Percentiles rank a stretch among this genome's conserved stretches.
Conservation (phyloP, 2,329 filamentous ascomycete genomes). For the Colletotrichum liaoningense region DNA sequence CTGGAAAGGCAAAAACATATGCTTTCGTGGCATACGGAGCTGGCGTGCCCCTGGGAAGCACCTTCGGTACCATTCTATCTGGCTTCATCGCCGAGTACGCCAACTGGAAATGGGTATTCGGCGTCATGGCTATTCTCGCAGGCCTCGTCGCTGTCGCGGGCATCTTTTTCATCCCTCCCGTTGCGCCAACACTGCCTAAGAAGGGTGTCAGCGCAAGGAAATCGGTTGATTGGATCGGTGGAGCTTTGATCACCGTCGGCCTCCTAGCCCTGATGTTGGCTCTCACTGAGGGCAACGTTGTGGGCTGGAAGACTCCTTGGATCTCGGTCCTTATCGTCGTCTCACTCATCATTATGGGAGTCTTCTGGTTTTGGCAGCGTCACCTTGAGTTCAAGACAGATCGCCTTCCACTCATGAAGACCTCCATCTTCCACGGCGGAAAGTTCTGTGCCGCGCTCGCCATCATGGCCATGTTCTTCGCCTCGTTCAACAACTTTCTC, state of each 20-base stretch:
- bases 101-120: slow-evolving; percentile 77
- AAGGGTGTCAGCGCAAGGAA: slow-evolving; percentile 49
- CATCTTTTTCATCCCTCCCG: slow-evolving; percentile 69
- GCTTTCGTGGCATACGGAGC: slow-evolving; percentile 74
- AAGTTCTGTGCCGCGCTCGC: slow-evolving; percentile 72
- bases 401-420: slow-evolving; percentile 71
- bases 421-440: slow-evolving; percentile 70
- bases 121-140: slow-evolving; percentile 70
- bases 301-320: slow-evolving; percentile 75
- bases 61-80: slow-evolving; percentile 73
- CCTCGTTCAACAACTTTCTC: slow-evolving; percentile 75
- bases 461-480: slow-evolving; percentile 75
- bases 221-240: slow-evolving; percentile 75
- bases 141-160: slow-evolving; percentile 67
- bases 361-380: slow-evolving; percentile 72
- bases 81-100: slow-evolving; percentile 73
- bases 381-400: slow-evolving; percentile 65
- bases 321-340: slow-evolving; percentile 69
- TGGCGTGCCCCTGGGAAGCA: slow-evolving; percentile 72
- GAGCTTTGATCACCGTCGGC: slow-evolving; percentile 69
- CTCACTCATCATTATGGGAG: slow-evolving; percentile 64
- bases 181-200: slow-evolving; percentile 48
- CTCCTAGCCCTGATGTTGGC: slow-evolving; percentile 74
- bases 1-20: slow-evolving; percentile 77
- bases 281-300: slow-evolving; percentile 76